Evolutionary conservation across 2,329 filamentous ascomycete genomes (phyloP), one percentile per base, ranked within the genome.

Genomic region (Colletotrichum sp.): DNA sequence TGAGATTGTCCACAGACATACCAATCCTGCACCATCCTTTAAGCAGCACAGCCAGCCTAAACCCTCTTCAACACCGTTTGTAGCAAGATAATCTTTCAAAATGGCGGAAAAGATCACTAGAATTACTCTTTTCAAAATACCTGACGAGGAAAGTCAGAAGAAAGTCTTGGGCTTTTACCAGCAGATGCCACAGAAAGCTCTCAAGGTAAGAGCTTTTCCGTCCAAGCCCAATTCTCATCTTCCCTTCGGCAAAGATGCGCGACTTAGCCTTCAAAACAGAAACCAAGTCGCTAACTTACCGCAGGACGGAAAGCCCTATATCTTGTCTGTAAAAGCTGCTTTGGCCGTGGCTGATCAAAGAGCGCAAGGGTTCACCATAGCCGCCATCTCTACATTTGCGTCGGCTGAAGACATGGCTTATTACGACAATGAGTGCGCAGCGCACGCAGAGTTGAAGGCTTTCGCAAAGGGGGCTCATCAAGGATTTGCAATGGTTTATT

Each of bases 271-370:
- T 6, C 16, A n/a, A 2, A 62, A 30, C 5, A 6, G 4, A 10
- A 59, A 16, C 4, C 39, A 64, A 30, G 16, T 49, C 9, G 39
- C 72, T 65, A 16, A 65, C 55, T 39, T 36, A n/a, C 2, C 24
- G 7, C 6, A 93, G 92, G 88, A 92, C 72, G 91, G 90, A 60
- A 90, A 92, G 77, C 90, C 89, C 1, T 94, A 94, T 80, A 92
- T 94, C 64, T 78, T 89, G 49, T 85, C 86, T 5, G 87, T 89
- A 0, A 70, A 85, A 84, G 91, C 88, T 1, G 88, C 88, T 5
- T 81, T 84, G 6, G 86, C 90, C 0, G 84, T 90, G 72, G 82
- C 87, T 4, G 91, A 93, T 76, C 86, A 89, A 6, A 88, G 92
- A 6, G 88, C 85, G 73, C 88, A 92, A 78, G 92, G 92, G 6